These are phyloP conservation scores for Paramyrothecium sp. DNA, from an alignment of 2,329 filamentous ascomycete species.

Conservation along the genomic window DNA sequence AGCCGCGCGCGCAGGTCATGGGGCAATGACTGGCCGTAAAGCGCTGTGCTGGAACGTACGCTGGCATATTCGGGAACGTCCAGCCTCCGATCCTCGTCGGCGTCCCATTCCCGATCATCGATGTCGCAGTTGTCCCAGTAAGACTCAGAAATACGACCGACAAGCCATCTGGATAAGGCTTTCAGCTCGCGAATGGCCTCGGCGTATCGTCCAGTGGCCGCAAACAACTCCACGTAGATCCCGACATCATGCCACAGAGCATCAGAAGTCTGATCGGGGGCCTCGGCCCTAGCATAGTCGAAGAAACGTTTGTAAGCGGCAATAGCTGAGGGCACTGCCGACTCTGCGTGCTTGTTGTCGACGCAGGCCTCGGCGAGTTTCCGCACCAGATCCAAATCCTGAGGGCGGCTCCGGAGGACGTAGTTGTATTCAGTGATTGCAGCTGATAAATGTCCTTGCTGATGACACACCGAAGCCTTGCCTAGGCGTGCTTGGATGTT, in stretches of 20 bases:
- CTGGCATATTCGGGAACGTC: slow-evolving; percentile 58
- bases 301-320: slow-evolving; percentile 49
- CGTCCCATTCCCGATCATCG: slow-evolving; percentile 90
- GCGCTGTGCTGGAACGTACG: slow-evolving; percentile 48
- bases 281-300: slow-evolving; percentile 34
- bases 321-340: slow-evolving; percentile 37
- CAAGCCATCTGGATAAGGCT: slow-evolving; percentile 74
- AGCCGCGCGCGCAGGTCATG: slow-evolving; percentile 82
- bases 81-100: slow-evolving; percentile 65
- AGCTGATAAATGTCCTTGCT: slow-evolving; percentile 50
- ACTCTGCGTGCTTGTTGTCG: slow-evolving; percentile 46
- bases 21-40: slow-evolving; percentile 74
- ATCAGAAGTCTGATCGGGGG: slow-evolving; percentile 28
- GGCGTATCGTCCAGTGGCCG: slow-evolving; percentile 59
- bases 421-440: slow-evolving; percentile 58
- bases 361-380: slow-evolving; percentile 57
- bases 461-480: slow-evolving; percentile 57
- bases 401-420: slow-evolving; percentile 49
- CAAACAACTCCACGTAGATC: slow-evolving; percentile 80
- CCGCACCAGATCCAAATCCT: slow-evolving; percentile 53
- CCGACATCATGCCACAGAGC: slow-evolving; percentile 79
- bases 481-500: slow-evolving; percentile 58
- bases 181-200: slow-evolving; percentile 71
- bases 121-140: slow-evolving; percentile 73
- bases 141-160: slow-evolving; percentile 69